Evolutionary conservation across 2,329 filamentous ascomycete genomes (phyloP).

Genomic region (Fusarium phyllophilum): DNA sequence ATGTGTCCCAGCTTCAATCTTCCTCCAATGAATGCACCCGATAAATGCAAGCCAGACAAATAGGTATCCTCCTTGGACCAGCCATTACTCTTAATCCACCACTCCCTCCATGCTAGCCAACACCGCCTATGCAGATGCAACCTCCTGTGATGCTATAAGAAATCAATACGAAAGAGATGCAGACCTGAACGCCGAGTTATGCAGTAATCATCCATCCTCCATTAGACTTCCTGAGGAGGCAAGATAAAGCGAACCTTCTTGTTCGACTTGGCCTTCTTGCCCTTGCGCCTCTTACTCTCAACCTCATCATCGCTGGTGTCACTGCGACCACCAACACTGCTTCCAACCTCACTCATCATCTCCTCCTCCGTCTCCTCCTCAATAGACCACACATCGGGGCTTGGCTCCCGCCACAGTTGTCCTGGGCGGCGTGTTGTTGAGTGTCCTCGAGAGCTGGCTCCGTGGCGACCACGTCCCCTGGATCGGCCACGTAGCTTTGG

Average conservation of each 20-base stretch:
- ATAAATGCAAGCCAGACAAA: slow-evolving; percentile 9
- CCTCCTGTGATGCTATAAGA: slow-evolving; percentile 9
- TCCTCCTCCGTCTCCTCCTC: slow-evolving; percentile 69
- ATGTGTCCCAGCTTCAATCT: slow-evolving; percentile 9
- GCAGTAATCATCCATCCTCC: slow-evolving; percentile 18
- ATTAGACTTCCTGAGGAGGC: slow-evolving; percentile 53
- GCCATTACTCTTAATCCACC: slow-evolving; percentile 33
- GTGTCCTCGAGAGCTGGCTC: slow-evolving; percentile 41
- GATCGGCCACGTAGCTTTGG: slow-evolving; percentile 46
- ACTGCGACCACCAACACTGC: slow-evolving; percentile 45
- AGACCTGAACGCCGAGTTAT: slow-evolving; percentile 38
- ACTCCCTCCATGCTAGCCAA: slow-evolving; percentile 33
- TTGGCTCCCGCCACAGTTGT: slow-evolving; percentile 65
- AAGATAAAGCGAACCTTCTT: slow-evolving; percentile 68
- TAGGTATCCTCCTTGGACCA: slow-evolving; percentile 29
- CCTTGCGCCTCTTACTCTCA: slow-evolving; percentile 25
- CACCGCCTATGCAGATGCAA: slow-evolving; percentile 37
- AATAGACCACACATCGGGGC: slow-evolving; percentile 69
- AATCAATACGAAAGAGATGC: slow-evolving; percentile 21
- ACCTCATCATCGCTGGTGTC: slow-evolving; percentile 43
- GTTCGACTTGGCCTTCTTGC: slow-evolving; percentile 58
- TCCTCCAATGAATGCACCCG: slow-evolving; percentile 19
- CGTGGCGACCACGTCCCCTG: slow-evolving; percentile 44
- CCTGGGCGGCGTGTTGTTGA: slow-evolving; percentile 52
- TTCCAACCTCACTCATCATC: slow-evolving; percentile 56